Conservation (phyloP, 305 asterid species). For the Fraxinus platypoda region DNA sequence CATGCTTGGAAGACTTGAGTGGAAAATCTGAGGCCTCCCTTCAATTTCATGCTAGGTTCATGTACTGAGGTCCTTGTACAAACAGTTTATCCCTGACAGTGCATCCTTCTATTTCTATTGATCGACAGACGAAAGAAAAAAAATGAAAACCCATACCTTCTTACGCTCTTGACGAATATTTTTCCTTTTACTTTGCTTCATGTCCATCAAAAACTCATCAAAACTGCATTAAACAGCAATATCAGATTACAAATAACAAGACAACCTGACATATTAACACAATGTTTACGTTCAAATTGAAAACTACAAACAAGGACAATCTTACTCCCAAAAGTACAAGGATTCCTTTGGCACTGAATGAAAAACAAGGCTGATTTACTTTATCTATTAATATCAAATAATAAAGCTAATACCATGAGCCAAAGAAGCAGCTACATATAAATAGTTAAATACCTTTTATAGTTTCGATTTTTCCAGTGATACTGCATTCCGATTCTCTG, state of each 20-base stretch:
- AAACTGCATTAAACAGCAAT: slow-evolving; percentile 51
- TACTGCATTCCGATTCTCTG: slow-evolving; percentile 94
- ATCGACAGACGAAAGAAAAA: neutral
- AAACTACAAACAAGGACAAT: neutral
- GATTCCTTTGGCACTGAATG: neutral
- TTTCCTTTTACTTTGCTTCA: slow-evolving; percentile 96
- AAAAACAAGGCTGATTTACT: neutral
- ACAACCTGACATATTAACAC: slow-evolving; percentile 1
- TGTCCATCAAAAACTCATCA: slow-evolving; percentile 95
- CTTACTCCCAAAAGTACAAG: neutral
- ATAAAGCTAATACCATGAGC: slow-evolving; percentile 16
- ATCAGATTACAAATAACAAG: slow-evolving; percentile 21
- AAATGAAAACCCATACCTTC: slow-evolving; percentile 51
- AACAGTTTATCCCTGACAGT: slow-evolving; percentile 6
- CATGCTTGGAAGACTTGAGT: slow-evolving; percentile 1
- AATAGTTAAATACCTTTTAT: slow-evolving; percentile 49
- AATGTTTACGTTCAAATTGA: neutral
- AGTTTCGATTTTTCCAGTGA: slow-evolving; percentile 90
- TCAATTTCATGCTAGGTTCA: slow-evolving; percentile 8
- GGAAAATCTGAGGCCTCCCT: slow-evolving; percentile 5
- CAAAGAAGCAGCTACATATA: slow-evolving; percentile 25
- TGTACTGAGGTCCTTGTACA: slow-evolving; percentile 4
- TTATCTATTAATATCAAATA: slow-evolving; percentile 12
- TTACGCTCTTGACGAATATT: slow-evolving; percentile 99
- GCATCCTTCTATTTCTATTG: slow-evolving; percentile 5